Conservation (phyloP, 345 rosid genomes). For the Moringa oleifera region DNA sequence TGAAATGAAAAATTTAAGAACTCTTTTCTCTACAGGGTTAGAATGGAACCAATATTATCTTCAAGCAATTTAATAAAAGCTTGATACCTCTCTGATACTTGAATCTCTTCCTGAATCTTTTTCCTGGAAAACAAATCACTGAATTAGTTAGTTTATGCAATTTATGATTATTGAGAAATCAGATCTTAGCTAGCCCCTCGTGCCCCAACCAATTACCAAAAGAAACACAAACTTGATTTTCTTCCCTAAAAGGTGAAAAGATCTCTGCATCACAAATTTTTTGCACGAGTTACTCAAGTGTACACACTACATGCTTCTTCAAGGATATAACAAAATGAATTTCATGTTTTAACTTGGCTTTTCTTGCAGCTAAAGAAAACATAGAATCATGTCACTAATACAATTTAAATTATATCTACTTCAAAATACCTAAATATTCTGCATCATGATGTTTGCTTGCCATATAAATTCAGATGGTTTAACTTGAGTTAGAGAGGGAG, state of each 20-base stretch:
- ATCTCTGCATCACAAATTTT: not conserved
- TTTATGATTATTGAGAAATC: not conserved
- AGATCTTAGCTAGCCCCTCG: not conserved
- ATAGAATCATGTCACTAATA: not conserved
- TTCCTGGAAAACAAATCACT: constrained; percentile 33
- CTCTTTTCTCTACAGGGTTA: not conserved
- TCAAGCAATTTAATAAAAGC: not conserved
- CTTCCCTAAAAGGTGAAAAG: not conserved
- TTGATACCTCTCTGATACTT: constrained; percentile 54
- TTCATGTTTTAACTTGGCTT: not conserved
- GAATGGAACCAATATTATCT: not conserved
- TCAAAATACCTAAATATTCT: too few species aligned
- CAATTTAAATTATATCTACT: too few species aligned
- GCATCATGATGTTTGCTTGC: not conserved
- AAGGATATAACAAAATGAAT: not conserved
- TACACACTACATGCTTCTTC: not conserved
- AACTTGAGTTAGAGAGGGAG: not conserved
- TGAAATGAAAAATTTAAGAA: not conserved
- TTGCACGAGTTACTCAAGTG: not conserved
- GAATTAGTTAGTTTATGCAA: not conserved
- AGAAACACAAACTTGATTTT: not conserved
- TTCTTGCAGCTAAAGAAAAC: not conserved
- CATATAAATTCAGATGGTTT: not conserved
- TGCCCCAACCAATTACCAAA: not conserved
- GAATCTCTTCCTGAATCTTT: constrained; percentile 32